Evolutionary conservation across 2,329 filamentous ascomycete species (phyloP), one percentile per base, ranked within the genome.

Genomic region (Nemania abortiva): DNA sequence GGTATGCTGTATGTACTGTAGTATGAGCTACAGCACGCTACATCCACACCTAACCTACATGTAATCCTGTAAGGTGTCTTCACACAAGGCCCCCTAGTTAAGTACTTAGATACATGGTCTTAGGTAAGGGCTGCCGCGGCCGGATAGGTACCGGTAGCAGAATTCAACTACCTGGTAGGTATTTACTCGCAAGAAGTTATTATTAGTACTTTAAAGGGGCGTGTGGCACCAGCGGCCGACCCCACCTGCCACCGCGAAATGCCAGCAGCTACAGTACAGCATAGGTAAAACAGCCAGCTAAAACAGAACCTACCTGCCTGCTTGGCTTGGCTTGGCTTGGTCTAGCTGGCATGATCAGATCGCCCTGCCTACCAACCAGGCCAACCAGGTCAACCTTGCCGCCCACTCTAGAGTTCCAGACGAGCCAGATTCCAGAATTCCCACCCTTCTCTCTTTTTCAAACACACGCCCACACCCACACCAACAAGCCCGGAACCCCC

Each of bases 381-480:
- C 31, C 31, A 34, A 9, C 31, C 31, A 34, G 31, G 31, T 34
- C 31, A 62, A 53, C 62, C 52, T 59, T 42, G 61, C 34, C 31
- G 55, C 59, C 67, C 55, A 45, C 54, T 53, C 59, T n/a, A 20
- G 49, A 56, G 62, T 27, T 59, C 64, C 59, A 63, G 59, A 64
- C 56, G 49, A 55, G 55, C 63, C 57, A 55, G 47, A 53, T 52
- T 31, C 66, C 55, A 45, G 54, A 63, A 66, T 70, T 76, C 71
- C 73, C 75, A 69, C 72, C 73, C 71, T 69, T 73, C 70, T 75
- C 66, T 72, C 69, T 76, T 70, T 69, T 75, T 74, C 61, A 74
- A 73, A 70, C 74, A 75, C 76, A 75, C 75, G 45, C 71, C 73
- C 71, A 68, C 71, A 73, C 68, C 71, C 71, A 74, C 61, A 74